phyloP scores from a whole-genome alignment of 192 early-diverging fungal genomes.

The Kappamyces sp. region DNA sequence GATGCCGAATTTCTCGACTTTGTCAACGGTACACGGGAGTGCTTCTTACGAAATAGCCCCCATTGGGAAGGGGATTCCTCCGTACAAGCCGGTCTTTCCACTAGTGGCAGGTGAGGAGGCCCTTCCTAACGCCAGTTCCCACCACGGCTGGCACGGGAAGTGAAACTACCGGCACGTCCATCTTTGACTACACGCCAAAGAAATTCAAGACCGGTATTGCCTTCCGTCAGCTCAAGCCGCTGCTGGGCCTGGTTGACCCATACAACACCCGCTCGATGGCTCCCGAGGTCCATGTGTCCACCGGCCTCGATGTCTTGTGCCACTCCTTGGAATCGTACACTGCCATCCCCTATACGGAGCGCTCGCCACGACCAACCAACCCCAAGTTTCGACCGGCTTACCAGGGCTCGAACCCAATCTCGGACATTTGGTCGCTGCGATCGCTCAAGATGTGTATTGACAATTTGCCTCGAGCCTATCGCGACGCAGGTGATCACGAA shows the following conservation, averaged over 20 bases:
- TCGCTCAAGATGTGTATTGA: slow-evolving; percentile 75
- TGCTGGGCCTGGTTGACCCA: slow-evolving; percentile 83
- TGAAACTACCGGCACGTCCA: slow-evolving; percentile 89
- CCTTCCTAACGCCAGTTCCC: slow-evolving; percentile 23
- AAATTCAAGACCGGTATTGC: slow-evolving; percentile 88
- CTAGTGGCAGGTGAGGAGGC: slow-evolving; percentile 61
- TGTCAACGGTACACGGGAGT: slow-evolving; percentile 55
- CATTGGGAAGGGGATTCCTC: slow-evolving; percentile 76
- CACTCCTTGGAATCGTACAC: slow-evolving; percentile 91
- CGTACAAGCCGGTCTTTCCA: slow-evolving; percentile 67
- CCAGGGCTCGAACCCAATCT: slow-evolving; percentile 89
- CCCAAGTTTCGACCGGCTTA: slow-evolving; percentile 82
- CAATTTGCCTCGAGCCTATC: slow-evolving; percentile 69
- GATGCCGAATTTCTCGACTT: slow-evolving; percentile 84
- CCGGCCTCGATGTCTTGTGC: slow-evolving; percentile 79
- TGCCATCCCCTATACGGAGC: slow-evolving; percentile 74
- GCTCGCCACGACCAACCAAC: slow-evolving; percentile 71
- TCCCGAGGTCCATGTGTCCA: slow-evolving; percentile 73
- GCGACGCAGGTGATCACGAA: slow-evolving; percentile 55
- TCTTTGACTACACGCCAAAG: slow-evolving; percentile 81
- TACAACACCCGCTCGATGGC: slow-evolving; percentile 85
- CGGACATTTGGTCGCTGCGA: slow-evolving; percentile 81
- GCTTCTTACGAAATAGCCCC: slow-evolving; percentile 44
- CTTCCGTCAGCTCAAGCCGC: slow-evolving; percentile 73
- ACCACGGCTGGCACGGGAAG: slow-evolving; percentile 68